Conservation (phyloP, 306 rosid genomes). For the Albizia julibrissin region DNA sequence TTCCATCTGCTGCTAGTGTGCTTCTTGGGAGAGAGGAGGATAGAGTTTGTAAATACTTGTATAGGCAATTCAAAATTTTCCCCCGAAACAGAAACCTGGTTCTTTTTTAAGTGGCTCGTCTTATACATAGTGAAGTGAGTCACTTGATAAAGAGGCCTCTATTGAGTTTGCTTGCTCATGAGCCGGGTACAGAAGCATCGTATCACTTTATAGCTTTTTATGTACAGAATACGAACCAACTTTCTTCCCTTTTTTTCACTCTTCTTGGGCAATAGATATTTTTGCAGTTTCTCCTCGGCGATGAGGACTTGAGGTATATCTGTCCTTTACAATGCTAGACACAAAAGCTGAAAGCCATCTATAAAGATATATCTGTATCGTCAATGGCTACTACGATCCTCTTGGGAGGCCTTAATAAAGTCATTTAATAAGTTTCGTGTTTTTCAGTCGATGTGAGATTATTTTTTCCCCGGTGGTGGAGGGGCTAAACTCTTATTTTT, state of each 20-base stretch:
- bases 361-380: not conserved
- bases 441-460: not conserved
- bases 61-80: slow-evolving; percentile 53
- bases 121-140: slow-evolving; percentile 27
- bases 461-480: no score
- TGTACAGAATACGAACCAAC: slow-evolving; percentile 30
- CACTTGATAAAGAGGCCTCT: slow-evolving; percentile 29
- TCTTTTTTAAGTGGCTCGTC: slow-evolving; percentile 20
- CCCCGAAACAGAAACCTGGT: slow-evolving; percentile 36
- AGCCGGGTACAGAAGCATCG: slow-evolving; percentile 22
- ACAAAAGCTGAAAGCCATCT: not conserved
- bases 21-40: slow-evolving; percentile 17
- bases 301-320: not conserved
- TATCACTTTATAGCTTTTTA: slow-evolving; percentile 19
- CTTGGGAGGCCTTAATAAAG: not conserved
- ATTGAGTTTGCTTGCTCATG: slow-evolving; percentile 6
- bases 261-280: slow-evolving; percentile 5
- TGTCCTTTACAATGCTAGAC: not conserved
- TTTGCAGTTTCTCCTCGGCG: not conserved
- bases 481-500: no score
- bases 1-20: slow-evolving; percentile 52
- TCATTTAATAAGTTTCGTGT: not conserved
- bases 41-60: slow-evolving; percentile 64
- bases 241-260: slow-evolving; percentile 2
- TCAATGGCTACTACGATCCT: not conserved